Base-by-base conservation (phyloP, 371 early-diverging fungal species). In the Lichtheimia ornata region DNA sequence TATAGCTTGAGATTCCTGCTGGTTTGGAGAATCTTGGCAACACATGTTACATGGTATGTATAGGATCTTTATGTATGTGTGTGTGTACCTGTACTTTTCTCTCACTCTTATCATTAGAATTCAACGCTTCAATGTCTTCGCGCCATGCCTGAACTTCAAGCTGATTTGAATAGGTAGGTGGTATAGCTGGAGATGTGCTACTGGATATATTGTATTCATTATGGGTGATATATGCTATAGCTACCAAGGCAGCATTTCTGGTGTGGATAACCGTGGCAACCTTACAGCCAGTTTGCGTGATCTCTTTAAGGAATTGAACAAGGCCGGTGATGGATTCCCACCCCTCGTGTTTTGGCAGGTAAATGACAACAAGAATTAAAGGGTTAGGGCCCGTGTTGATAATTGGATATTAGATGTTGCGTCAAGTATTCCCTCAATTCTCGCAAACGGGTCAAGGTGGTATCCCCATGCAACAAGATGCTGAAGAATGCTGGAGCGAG, bases 401-500 rank as follows among this genome's bases (percentile, higher is more conserved):
- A 5, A 35, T 2, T 35, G 0, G 11, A 11, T 35, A 2, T 2
- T 62, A 87, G 84, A 76, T 88, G 60, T 77, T 98, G 47, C 88
- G 95, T 15, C 75, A 81, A 54, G 85, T 83, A 2, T 95, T 88
- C 64, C 97, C 97, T 35, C 94, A 93, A 70, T 97, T 96, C 72
- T 86, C 86, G 11, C 92, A 92, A 66, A 81, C 77, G 60, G 87
- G 92, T 71, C 75, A 80, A 62, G 81, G 78, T 52, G 83, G 94
- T 67, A 58, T 88, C 17, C 91, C 84, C 71, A 78, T 83, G 79
- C 98, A 99, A 70, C 98, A 99, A 77, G 99, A 99, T 76, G 99
- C 99, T 3, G 97, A 98, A 71, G 99, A 99, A 72, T 96, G 95
- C 73, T 97, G 97, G 97, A 90, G 85, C 62, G 79, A 85, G 40